phyloP scores from a whole-genome alignment of 75 land plant genomes.

The Sequoia sempervirens region DNA sequence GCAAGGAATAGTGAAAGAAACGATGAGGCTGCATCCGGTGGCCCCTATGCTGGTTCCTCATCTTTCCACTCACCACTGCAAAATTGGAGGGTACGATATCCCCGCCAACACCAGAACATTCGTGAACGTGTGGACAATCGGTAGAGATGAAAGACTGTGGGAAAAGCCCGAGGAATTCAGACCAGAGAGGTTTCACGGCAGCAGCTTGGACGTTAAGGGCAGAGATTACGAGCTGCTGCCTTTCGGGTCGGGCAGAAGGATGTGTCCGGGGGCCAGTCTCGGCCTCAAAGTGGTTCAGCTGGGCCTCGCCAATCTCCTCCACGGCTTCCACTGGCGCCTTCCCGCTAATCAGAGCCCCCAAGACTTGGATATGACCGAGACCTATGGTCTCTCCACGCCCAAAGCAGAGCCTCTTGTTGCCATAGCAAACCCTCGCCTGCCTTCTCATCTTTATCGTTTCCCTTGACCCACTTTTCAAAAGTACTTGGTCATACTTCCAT shows the following conservation, averaged over 20 bases:
- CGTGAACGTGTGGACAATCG: constrained; percentile 55
- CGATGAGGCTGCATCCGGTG: constrained; percentile 64
- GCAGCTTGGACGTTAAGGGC: constrained; percentile 49
- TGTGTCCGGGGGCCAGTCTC: constrained; percentile 63
- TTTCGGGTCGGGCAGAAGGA: constrained; percentile 67
- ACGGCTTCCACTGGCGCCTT: constrained; percentile 56
- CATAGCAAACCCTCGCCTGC: constrained; percentile 32
- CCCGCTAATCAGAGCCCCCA: constrained; percentile 26
- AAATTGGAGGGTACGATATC: constrained; percentile 54
- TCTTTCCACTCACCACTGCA: constrained; percentile 23
- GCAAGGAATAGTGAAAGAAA: constrained; percentile 45
- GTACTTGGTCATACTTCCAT: too few relatives aligned
- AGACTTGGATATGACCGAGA: constrained; percentile 62
- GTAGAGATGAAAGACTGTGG: constrained; percentile 44
- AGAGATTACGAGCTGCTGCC: constrained; percentile 58
- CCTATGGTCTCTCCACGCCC: constrained; percentile 47
- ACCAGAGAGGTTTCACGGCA: constrained; percentile 56
- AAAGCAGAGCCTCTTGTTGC: constrained; percentile 34
- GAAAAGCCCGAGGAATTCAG: constrained; percentile 44
- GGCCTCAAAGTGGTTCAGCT: constrained; percentile 45
- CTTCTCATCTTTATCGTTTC: background rate
- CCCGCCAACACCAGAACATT: constrained; percentile 33
- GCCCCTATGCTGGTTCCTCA: constrained; percentile 55
- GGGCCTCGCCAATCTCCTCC: constrained; percentile 56
- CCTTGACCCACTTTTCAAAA: too few relatives aligned